Evolutionary conservation across 257 asterid species (phyloP).

Genomic region (Nemophila menziesii): DNA sequence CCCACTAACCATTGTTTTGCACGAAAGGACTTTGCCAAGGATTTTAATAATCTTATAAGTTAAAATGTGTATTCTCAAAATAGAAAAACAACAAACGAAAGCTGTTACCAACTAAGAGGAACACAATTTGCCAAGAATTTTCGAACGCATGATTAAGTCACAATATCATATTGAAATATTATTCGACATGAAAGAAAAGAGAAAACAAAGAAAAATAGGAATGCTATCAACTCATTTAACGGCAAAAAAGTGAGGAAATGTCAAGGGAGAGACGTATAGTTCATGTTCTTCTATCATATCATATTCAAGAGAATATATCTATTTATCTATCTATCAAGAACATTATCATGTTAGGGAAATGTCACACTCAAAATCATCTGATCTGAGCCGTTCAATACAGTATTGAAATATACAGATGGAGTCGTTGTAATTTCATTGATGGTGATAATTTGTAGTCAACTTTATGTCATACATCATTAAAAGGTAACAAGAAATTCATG

Average conservation of each 20-base stretch:
- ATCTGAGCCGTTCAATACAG: not conserved
- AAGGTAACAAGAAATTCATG: constrained; percentile 26
- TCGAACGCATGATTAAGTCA: not conserved
- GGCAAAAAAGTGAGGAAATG: constrained; percentile 21
- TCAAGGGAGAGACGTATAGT: constrained; percentile 41
- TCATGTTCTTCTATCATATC: constrained; percentile 8
- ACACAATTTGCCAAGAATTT: not conserved
- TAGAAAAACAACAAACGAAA: too few species aligned
- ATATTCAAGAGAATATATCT: constrained; percentile 5
- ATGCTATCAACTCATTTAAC: constrained; percentile 10
- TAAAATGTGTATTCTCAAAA: too few species aligned
- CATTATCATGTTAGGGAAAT: constrained; percentile 19
- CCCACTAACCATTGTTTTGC: too few species aligned
- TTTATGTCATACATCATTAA: not conserved
- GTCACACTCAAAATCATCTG: constrained; percentile 17
- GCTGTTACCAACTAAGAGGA: too few species aligned
- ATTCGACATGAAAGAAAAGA: not conserved
- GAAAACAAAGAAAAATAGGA: not conserved
- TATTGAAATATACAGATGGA: not conserved
- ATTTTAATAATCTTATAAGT: too few species aligned
- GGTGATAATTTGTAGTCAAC: not conserved
- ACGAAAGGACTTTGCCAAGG: too few species aligned
- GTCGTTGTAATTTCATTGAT: not conserved
- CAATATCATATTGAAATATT: too few species aligned
- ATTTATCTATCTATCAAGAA: constrained; percentile 5